Evolutionary conservation across 306 rosid species (phyloP).

Genomic region (Inga leiocalycina): DNA sequence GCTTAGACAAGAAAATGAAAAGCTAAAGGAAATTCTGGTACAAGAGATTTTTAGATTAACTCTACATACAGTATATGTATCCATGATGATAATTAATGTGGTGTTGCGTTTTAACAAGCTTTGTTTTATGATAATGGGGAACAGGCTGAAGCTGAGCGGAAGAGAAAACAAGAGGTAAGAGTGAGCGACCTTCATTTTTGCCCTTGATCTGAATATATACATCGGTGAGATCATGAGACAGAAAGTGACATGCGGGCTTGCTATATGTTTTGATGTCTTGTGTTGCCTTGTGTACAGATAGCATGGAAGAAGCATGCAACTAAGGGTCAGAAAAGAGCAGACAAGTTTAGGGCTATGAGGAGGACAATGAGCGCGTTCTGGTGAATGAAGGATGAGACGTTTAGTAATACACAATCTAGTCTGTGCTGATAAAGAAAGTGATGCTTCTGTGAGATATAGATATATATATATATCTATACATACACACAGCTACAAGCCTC

Average conservation of each 20-base stretch:
- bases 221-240: too few species aligned
- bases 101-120: not conserved
- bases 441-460: not conserved
- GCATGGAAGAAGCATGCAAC: constrained; percentile 35
- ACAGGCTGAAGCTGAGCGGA: constrained; percentile 61
- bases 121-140: constrained; percentile 4
- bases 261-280: not conserved
- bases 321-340: constrained; percentile 44
- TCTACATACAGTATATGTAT: not conserved
- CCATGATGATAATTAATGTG: not conserved
- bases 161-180: constrained; percentile 58
- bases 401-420: not conserved
- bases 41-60: not conserved
- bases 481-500: not conserved
- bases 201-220: not conserved
- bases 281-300: constrained; percentile 29
- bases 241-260: not conserved
- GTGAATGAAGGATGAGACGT: constrained; percentile 30
- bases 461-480: not conserved
- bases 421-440: constrained; percentile 9
- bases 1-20: constrained; percentile 59
- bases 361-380: constrained; percentile 57
- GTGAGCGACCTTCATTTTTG: not conserved
- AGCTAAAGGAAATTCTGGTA: constrained; percentile 67
- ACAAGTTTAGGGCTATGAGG: constrained; percentile 51